A percentile compares a stretch with the other conserved stretches of the same genome.
Conservation (phyloP, 202 grass and related monocot genomes). For the Alloteropsis angusta region DNA sequence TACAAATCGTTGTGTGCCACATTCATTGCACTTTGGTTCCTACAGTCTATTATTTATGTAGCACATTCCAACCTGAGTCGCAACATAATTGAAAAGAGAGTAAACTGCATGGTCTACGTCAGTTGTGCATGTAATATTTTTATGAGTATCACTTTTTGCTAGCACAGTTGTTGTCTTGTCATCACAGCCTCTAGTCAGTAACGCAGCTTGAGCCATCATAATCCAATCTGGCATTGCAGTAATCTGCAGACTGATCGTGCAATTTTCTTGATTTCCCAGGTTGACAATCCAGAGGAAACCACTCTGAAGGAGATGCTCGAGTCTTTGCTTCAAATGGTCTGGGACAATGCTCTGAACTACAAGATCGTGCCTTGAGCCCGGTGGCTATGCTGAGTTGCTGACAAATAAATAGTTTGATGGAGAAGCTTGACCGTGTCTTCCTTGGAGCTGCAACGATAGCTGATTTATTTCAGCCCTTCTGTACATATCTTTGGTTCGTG, state of each 20-base stretch:
- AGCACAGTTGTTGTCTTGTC: not conserved
- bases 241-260: not conserved
- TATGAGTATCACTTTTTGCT: not conserved
- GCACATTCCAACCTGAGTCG: not conserved
- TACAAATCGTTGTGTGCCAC: not conserved
- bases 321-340: conserved; percentile 18
- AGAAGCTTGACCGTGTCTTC: not conserved
- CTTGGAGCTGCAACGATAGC: not conserved
- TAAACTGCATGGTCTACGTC: not conserved
- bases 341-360: conserved; percentile 28
- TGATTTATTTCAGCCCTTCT: not conserved
- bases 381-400: not conserved
- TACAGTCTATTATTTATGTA: not conserved
- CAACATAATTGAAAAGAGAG: not conserved
- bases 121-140: not conserved
- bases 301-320: conserved; percentile 34
- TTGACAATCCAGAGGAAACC: not conserved
- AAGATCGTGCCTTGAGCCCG: not conserved
- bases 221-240: not conserved
- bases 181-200: not conserved
- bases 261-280: conserved; percentile 5
- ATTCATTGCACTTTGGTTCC: not conserved
- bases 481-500: not conserved
- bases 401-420: not conserved
- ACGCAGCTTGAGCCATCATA: not conserved